Conservation (phyloP, 371 early-diverging fungal species). For the Lichtheimia hyalospora region DNA sequence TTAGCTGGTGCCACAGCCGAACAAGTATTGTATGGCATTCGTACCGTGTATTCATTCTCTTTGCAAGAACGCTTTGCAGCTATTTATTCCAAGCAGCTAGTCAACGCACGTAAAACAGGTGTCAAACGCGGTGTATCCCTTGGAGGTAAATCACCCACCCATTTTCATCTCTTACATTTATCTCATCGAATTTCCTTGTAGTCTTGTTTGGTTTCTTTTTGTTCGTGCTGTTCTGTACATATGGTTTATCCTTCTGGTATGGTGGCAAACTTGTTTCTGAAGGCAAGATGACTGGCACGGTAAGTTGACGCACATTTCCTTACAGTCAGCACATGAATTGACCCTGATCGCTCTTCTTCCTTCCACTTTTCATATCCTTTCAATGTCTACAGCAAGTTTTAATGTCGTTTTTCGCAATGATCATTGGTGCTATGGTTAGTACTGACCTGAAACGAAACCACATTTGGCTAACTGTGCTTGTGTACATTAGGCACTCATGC, state of each 20-base stretch:
- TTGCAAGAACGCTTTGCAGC: slow-evolving; percentile 69
- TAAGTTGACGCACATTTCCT: neutral
- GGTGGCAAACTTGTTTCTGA: slow-evolving; percentile 61
- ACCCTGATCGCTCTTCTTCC: too few species aligned
- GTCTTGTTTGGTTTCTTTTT: slow-evolving; percentile 57
- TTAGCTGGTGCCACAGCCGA: slow-evolving; percentile 50
- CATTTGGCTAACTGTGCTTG: too few species aligned
- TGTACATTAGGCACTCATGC: slow-evolving; percentile 10
- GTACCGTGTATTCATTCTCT: slow-evolving; percentile 88
- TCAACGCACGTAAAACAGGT: slow-evolving; percentile 58
- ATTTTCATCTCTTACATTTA: slow-evolving; percentile 29
- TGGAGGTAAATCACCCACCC: slow-evolving; percentile 51
- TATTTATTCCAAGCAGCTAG: slow-evolving; percentile 59
- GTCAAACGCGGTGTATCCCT: slow-evolving; percentile 51
- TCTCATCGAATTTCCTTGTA: too few species aligned
- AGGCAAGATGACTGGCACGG: slow-evolving; percentile 44
- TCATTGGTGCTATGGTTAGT: slow-evolving; percentile 49
- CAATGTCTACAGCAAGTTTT: slow-evolving; percentile 30
- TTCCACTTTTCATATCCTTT: too few species aligned
- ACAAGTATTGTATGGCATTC: slow-evolving; percentile 81
- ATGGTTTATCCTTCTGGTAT: slow-evolving; percentile 82
- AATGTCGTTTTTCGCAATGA: slow-evolving; percentile 66
- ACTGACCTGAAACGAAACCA: too few species aligned
- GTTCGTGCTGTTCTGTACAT: slow-evolving; percentile 65
- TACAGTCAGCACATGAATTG: too few species aligned